Percentiles rank a stretch among this genome's conserved stretches.
Evolutionary conservation across 805 yeast species (phyloP).

Genomic region (Metschnikowia proteae): DNA sequence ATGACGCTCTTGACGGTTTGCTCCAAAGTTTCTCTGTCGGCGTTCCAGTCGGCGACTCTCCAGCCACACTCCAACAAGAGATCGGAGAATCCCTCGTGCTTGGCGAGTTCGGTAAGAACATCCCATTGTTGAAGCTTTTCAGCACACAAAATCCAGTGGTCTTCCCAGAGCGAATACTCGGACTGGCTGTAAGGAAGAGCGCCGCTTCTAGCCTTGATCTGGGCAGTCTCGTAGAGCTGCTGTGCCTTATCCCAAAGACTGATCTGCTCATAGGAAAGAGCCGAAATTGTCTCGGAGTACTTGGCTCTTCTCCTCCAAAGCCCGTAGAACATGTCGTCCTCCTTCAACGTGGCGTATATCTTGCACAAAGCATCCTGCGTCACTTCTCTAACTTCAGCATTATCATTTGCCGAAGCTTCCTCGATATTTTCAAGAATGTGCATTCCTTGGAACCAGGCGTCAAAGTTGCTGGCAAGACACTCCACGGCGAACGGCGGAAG

Average conservation of each 20-base stretch:
- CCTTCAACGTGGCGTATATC: slow-evolving; percentile 81
- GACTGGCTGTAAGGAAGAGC: slow-evolving; percentile 92
- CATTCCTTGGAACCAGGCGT: slow-evolving; percentile 89
- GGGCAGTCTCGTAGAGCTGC: slow-evolving; percentile 93
- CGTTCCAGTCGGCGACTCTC: slow-evolving; percentile 98
- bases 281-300: slow-evolving; percentile 88
- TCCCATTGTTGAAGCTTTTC: slow-evolving; percentile 99
- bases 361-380: slow-evolving; percentile 89
- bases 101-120: slow-evolving; percentile 89
- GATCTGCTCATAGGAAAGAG: slow-evolving; percentile 88
- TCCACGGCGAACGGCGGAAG: slow-evolving; percentile 93
- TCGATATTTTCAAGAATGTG: slow-evolving; percentile 75
- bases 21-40: slow-evolving; percentile 90
- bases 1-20: slow-evolving; percentile 92
- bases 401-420: slow-evolving; percentile 54
- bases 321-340: slow-evolving; percentile 96
- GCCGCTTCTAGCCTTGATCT: slow-evolving; percentile 92
- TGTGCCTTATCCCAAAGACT: slow-evolving; percentile 95
- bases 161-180: slow-evolving; percentile 97
- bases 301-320: slow-evolving; percentile 96
- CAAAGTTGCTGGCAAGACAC: slow-evolving; percentile 79
- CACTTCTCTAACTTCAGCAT: slow-evolving; percentile 72
- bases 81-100: slow-evolving; percentile 97
- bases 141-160: slow-evolving; percentile 96
- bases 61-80: slow-evolving; percentile 96